A percentile compares a stretch with the other conserved stretches of the same genome.
These are phyloP conservation scores for Aegilops bicornis DNA, from an alignment of 176 grass and related monocot species.

Conservation along the genomic window DNA sequence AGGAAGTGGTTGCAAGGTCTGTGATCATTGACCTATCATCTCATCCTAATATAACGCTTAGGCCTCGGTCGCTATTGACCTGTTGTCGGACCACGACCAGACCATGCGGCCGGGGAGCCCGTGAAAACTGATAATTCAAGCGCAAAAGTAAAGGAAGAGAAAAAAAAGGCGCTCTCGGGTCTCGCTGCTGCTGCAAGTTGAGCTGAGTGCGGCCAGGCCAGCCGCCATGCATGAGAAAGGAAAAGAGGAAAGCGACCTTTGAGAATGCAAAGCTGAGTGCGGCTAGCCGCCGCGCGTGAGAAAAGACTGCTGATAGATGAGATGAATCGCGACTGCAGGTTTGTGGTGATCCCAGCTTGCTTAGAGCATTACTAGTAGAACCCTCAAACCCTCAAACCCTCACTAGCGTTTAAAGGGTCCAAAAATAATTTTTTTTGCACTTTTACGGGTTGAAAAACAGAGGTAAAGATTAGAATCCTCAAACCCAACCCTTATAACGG, in stretches of 20 bases:
- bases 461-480: too few relatives aligned
- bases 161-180: too few relatives aligned
- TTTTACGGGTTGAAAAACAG: too few relatives aligned
- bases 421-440: too few relatives aligned
- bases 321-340: not conserved
- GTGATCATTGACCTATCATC: not conserved
- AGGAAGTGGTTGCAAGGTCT: not conserved
- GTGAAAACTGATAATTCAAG: not conserved
- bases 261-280: not conserved
- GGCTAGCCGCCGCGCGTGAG: not conserved
- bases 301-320: not conserved
- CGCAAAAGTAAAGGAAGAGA: not conserved
- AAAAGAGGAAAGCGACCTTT: conserved; percentile 11
- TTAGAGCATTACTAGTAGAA: too few relatives aligned
- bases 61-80: not conserved
- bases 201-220: too few relatives aligned
- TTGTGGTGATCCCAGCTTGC: not conserved
- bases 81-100: not conserved
- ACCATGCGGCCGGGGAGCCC: not conserved
- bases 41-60: too few relatives aligned
- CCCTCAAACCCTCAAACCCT: too few relatives aligned
- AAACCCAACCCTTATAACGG: too few relatives aligned
- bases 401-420: too few relatives aligned
- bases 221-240: too few relatives aligned
- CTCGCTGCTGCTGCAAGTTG: too few relatives aligned